Base-by-base conservation (phyloP, 176 grass and related monocot species). In the Poa annua region DNA sequence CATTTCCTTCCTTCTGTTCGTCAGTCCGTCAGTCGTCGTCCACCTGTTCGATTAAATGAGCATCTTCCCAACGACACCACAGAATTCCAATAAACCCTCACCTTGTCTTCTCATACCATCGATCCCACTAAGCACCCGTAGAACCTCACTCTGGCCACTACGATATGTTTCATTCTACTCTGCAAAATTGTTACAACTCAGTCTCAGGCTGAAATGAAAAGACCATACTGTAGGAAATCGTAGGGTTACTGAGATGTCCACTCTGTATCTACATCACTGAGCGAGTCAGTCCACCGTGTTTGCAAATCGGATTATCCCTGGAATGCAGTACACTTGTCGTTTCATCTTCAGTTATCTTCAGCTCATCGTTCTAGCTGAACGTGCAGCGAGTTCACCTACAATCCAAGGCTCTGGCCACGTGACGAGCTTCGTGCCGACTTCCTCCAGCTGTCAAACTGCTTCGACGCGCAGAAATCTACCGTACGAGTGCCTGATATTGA, bases 371-470 rank as follows among this genome's bases (percentile, higher is more conserved):
- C 11, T 66, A 65, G 15, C 42, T 55, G 21, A 80, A 55, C 29
- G 47, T 66, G 82, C 92, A 98, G 90, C 62, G 91, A 98, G 64
- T 98, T 98, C 52, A 80, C 88, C 2, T 95, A 91, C 77, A 86
- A 87, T 41, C 88, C 92, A 4, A 61, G 42, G 36, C 69, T 84
- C 15, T 98, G 96, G 96, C 85, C 83, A 0, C 88, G 96, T 11
- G 79, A 91, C 61, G 91, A 42, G 63, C 25, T 98, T 51, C 86
- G 70, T 17, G 19, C 34, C 26, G 96, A 98, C 70, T 98, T 98
- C 74, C 69, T 88, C 32, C 78, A 76, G 32, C 7, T 98, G 19
- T 85, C 85, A 11, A 84, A 82, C 35, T 68, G 71, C 88, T 98
- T 95, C 73, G 85, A 34, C 11, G 96, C 96, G 16, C 83, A 95